Evolutionary conservation across 345 rosid genomes (phyloP).

Genomic region (Gossypium mustelinum): DNA sequence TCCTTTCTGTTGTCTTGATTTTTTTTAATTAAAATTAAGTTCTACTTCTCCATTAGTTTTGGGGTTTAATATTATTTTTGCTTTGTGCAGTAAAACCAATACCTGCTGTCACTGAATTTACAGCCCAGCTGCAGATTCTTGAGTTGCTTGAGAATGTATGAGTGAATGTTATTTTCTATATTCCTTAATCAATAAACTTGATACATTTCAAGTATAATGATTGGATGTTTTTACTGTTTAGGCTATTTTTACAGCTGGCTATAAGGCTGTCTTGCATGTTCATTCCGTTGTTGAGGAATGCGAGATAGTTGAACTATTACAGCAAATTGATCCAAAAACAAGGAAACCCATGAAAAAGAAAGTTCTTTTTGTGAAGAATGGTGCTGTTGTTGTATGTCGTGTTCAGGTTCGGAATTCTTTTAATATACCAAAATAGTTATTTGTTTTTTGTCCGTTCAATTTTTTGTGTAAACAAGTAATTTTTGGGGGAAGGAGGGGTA

Average conservation of each 20-base stretch:
- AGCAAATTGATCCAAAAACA: not conserved
- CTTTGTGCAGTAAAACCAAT: not conserved
- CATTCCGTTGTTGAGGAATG: not conserved
- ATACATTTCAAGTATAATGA: not conserved
- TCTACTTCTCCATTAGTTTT: not conserved
- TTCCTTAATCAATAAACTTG: not conserved
- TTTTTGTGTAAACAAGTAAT: too few species aligned
- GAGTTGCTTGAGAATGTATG: constrained; percentile 1
- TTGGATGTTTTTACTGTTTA: not conserved
- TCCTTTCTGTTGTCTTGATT: not conserved
- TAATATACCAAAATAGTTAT: too few species aligned
- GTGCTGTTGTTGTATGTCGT: not conserved
- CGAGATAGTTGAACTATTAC: not conserved
- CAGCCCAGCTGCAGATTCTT: not conserved
- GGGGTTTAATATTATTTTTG: not conserved
- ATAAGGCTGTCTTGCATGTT: not conserved
- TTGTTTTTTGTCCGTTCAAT: too few species aligned
- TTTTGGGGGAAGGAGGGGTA: too few species aligned
- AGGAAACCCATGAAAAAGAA: not conserved
- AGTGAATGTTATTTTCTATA: not conserved
- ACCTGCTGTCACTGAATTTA: constrained; percentile 1
- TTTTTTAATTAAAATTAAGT: not conserved
- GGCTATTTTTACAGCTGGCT: not conserved
- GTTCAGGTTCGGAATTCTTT: not conserved
- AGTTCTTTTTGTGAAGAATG: constrained; percentile 2